A percentile compares a stretch with the other conserved stretches of the same genome.
These are phyloP conservation scores for Saccharomycopsis lassenensis DNA, from an alignment of 805 yeast genomes.

Conservation along the genomic window DNA sequence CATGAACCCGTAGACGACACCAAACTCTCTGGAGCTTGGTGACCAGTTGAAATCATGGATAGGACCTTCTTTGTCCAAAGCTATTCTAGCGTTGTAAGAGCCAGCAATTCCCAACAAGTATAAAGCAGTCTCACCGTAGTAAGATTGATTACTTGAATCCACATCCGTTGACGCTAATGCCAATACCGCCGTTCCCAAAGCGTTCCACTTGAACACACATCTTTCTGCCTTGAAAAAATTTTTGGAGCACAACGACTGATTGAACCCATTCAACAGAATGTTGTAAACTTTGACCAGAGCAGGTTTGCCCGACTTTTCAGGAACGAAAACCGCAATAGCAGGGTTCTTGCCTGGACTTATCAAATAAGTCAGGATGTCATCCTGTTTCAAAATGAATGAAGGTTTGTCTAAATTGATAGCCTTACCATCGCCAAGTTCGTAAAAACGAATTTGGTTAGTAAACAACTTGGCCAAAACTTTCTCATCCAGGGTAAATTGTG, in stretches of 20 bases:
- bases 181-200: constrained; percentile 84
- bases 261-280: constrained; percentile 43
- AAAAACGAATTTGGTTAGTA: constrained; percentile 57
- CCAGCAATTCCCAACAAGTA: constrained; percentile 89
- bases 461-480: constrained; percentile 49
- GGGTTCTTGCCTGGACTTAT: constrained; percentile 85
- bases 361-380: constrained; percentile 49
- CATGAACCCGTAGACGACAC: constrained; percentile 95
- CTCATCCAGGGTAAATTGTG: constrained; percentile 85
- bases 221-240: constrained; percentile 93
- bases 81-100: constrained; percentile 78
- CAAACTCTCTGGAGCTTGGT: constrained; percentile 92
- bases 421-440: constrained; percentile 34
- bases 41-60: constrained; percentile 98
- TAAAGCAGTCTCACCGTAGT: constrained; percentile 92
- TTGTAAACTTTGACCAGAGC: constrained; percentile 79
- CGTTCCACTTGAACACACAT: constrained; percentile 88
- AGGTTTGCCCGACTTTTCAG: constrained; percentile 81
- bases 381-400: constrained; percentile 44
- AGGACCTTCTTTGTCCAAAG: constrained; percentile 73
- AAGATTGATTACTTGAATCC: constrained; percentile 85
- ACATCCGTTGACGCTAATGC: constrained; percentile 95
- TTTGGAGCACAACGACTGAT: constrained; percentile 73
- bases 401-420: constrained; percentile 39
- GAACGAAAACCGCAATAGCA: constrained; percentile 80